Conservation (phyloP, 2,329 filamentous ascomycete species). For the Fusarium neocosmosporiellum region DNA sequence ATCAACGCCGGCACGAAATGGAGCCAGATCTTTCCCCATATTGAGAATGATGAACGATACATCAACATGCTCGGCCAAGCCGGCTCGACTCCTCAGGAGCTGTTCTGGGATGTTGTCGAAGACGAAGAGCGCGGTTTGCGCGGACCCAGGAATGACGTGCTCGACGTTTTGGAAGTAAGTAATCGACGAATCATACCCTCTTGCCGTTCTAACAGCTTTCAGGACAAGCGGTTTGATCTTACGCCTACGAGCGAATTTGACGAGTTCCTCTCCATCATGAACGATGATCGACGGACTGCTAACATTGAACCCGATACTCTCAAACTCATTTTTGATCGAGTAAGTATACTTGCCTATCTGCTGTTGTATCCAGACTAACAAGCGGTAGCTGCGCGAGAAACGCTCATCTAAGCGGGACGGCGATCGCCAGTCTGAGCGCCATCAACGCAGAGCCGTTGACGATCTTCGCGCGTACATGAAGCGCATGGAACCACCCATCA, state of each 20-base stretch:
- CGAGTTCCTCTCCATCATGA: slow-evolving; percentile 86
- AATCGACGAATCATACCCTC: not conserved
- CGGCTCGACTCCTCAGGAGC: slow-evolving; percentile 86
- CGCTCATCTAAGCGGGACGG: slow-evolving; percentile 83
- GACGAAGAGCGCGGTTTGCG: slow-evolving; percentile 92
- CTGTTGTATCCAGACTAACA: slow-evolving; percentile 1
- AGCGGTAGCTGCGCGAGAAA: slow-evolving; percentile 81
- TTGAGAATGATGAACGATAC: slow-evolving; percentile 87
- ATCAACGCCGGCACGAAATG: slow-evolving; percentile 94
- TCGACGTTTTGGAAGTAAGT: slow-evolving; percentile 89
- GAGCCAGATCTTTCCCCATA: slow-evolving; percentile 79
- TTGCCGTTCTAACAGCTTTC: slow-evolving; percentile 25
- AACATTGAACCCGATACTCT: slow-evolving; percentile 85
- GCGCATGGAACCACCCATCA: slow-evolving; percentile 86
- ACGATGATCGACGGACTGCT: slow-evolving; percentile 87
- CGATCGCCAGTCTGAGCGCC: slow-evolving; percentile 85
- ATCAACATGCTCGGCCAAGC: slow-evolving; percentile 83
- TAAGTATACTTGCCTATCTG: slow-evolving; percentile 51
- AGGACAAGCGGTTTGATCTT: slow-evolving; percentile 94
- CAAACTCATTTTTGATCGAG: slow-evolving; percentile 84
- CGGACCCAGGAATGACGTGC: slow-evolving; percentile 81
- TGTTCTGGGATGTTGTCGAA: slow-evolving; percentile 97
- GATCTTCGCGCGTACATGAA: slow-evolving; percentile 88
- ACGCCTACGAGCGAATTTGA: slow-evolving; percentile 87
- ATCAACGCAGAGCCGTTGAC: slow-evolving; percentile 87